Conservation (phyloP, 805 yeast species). For the Myxozyma neotropica region DNA sequence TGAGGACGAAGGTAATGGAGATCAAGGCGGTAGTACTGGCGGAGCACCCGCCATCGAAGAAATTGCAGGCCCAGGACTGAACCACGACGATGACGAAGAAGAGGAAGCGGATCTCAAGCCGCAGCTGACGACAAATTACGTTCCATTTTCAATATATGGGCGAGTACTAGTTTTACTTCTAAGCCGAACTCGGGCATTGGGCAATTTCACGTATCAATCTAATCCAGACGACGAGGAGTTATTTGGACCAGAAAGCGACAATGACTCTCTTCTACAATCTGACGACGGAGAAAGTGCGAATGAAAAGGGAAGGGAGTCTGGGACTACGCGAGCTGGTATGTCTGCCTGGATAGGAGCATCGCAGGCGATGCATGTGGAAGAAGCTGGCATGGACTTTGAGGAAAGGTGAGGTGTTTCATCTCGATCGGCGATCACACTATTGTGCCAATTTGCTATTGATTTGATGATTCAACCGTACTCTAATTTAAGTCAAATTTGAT, state of each 20-base stretch:
- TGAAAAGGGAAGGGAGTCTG: background rate
- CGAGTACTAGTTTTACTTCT: conserved; percentile 10
- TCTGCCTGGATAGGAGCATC: conserved; percentile 21
- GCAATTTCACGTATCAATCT: background rate
- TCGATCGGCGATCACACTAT: too few species aligned
- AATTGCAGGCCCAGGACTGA: too few species aligned
- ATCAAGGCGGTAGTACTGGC: background rate
- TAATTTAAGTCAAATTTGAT: too few species aligned
- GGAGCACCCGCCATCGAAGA: too few species aligned
- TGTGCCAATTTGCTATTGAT: too few species aligned
- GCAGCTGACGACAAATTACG: conserved; percentile 12
- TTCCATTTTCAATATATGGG: conserved; percentile 15
- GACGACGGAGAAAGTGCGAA: background rate
- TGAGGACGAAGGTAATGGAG: conserved; percentile 1
- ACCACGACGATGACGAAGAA: background rate
- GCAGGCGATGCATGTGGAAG: conserved; percentile 10
- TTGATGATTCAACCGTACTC: too few species aligned
- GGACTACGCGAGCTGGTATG: conserved; percentile 11
- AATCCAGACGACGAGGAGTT: background rate
- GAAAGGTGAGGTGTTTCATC: background rate
- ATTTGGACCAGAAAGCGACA: conserved; percentile 5
- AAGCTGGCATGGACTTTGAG: conserved; percentile 17
- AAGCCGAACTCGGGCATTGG: background rate
- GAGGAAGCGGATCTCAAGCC: conserved; percentile 13
- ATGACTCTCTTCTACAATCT: background rate